Evolutionary conservation across 306 rosid species (phyloP), one percentile per base, ranked within the genome.

Genomic region (Quercus rubra): DNA sequence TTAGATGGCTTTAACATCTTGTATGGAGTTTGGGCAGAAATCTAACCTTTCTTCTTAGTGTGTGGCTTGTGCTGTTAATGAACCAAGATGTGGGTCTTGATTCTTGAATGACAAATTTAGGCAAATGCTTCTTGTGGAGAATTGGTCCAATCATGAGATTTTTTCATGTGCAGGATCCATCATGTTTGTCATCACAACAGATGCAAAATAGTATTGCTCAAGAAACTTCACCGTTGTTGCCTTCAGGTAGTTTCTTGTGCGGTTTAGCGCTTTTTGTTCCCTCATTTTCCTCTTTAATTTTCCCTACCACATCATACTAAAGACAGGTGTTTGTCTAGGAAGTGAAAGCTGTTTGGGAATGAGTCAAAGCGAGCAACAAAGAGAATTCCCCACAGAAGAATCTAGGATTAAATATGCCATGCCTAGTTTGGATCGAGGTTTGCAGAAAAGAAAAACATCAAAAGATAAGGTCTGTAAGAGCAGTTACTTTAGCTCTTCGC

Each of bases 381-480:
- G 68, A 68, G 80, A 58, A 21, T 23, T 66, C 18, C 77, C 78
- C 61, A 58, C 27, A 56, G 86, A 86, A 55, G 90, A 84, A 71
- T 73, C 75, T 69, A 61, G 54, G 54, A 54, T 18, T 79, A 81
- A 63, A 76, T 69, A 56, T 28, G 43, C 71, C 12, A 54, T 63
- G 35, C 79, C 88, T 69, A 78, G 78, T 70, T 80, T 31, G 77
- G 86, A 82, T 78, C 83, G 80, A 20, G 73, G n/a, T 63, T 89
- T 80, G 82, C 89, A 70, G 87, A 88, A 85, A 86, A 87, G 79
- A 82, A 83, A 75, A 23, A 33, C 76, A 64, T 52, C 49, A 3
- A 92, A 83, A 80, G 88, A 90, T 62, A 86, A 86, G 90, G 90
- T 86, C 73, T 79, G 54, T 15, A 78, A 68, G 74, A 77, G 81